Evolutionary conservation across 805 yeast genomes (phyloP).

Genomic region (Cyberlindnera americana): DNA sequence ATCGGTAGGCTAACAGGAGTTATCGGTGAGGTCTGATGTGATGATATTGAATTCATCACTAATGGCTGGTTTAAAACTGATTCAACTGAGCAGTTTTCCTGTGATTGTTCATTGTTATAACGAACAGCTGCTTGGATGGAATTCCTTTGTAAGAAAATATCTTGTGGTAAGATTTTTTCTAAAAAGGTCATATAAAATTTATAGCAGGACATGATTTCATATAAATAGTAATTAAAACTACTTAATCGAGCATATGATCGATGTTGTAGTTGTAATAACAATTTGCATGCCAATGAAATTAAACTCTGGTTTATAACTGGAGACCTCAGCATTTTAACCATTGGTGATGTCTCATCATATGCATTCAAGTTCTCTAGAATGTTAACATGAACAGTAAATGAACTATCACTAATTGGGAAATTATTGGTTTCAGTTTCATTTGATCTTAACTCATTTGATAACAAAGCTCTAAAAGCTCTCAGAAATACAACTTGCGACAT

Average conservation of each 20-base stretch:
- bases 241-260: conserved; percentile 8
- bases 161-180: conserved; percentile 3
- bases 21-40: background rate
- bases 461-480: conserved; percentile 16
- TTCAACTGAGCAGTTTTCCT: background rate
- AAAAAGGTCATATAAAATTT: conserved; percentile 12
- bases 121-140: conserved; percentile 4
- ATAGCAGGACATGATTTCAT: conserved; percentile 11
- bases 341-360: background rate
- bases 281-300: conserved; percentile 14
- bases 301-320: conserved; percentile 13
- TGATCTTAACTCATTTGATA: conserved; percentile 10
- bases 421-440: no score
- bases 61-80: background rate
- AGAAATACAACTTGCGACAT: conserved; percentile 15
- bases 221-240: conserved; percentile 10
- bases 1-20: background rate
- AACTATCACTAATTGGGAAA: background rate
- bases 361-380: conserved; percentile 18
- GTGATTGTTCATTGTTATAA: background rate
- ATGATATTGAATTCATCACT: no score
- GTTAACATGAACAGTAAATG: conserved; percentile 2
- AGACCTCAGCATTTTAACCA: conserved; percentile 4
- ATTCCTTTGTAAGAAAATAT: conserved; percentile 1
- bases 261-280: conserved; percentile 10